Base-by-base conservation (phyloP, 75 land plant species). In the Selaginella tamariscina region DNA sequence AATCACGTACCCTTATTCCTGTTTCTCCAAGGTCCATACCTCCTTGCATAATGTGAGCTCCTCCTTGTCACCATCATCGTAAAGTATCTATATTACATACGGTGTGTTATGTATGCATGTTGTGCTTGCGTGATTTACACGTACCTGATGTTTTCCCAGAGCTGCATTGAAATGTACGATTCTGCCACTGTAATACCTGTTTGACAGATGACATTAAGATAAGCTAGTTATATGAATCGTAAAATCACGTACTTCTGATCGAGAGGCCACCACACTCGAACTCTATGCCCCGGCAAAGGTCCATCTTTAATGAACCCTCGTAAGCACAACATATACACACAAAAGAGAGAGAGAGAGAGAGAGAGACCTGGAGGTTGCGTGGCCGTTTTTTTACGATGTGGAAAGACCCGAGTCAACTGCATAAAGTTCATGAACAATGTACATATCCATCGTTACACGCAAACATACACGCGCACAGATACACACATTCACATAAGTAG, bases 181-280 rank as follows among this genome's bases (percentile, higher is more conserved):
- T 24, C 66, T 74, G 30, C 91, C 91, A 54, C 79, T 71, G 70
- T 77, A 80, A 44, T 33, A 84, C 69, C 91, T 84, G 70, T 8
- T 32, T 24, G 22, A 62, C 64, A 1, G 21, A 71, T 0, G 26
- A 78, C 49, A n/a, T 55, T 32, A 24, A 31, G 20, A 31, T 24
- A 65, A 23, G 54, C 27, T 20, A 56, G 18, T 5, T 39, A 68
- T 24, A 72, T 29, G 21, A n/a, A 39, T 20, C 55, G 56, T 1
- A 29, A 18, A 13, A 60, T 29, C 15, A 33, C 0, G 63, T 54
- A 82, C 80, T 72, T 82, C 32, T 72, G 63, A 54, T 78, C 78
- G 56, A 55, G 72, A 15, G 77, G 70, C 64, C 78, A 78, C 73
- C 70, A 72, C 67, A 86, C 33, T 67, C 56, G 66, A 29, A 86